A percentile compares a stretch with the other conserved stretches of the same genome.
phyloP scores from a whole-genome alignment of 495 filamentous ascomycete species.

The Lentithecium fluviatile region DNA sequence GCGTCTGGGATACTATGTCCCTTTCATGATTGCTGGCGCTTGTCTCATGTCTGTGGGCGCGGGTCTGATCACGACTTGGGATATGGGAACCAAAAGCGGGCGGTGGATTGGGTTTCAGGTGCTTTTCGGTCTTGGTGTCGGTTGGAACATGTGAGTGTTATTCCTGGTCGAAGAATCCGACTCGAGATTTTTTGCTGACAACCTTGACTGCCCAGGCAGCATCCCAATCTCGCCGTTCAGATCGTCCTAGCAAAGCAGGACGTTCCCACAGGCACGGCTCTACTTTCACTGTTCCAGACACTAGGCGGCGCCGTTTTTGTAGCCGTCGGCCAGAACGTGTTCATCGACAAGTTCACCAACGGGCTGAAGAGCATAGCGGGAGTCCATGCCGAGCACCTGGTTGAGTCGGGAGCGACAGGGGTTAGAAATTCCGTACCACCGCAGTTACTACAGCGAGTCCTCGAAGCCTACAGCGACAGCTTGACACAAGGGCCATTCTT shows the following conservation, averaged over 20 bases:
- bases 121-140: constrained; percentile 32
- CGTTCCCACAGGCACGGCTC: constrained; percentile 32
- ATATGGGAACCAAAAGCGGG: neutral
- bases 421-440: constrained; percentile 9
- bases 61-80: constrained; percentile 35
- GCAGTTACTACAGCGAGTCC: constrained; percentile 2
- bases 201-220: constrained; percentile 16
- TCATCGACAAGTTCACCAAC: constrained; percentile 30
- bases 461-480: constrained; percentile 23
- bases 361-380: constrained; percentile 53
- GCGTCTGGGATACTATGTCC: constrained; percentile 72
- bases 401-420: constrained; percentile 20
- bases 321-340: constrained; percentile 41
- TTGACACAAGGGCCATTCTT: constrained; percentile 24
- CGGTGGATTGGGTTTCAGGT: constrained; percentile 37
- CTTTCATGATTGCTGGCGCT: constrained; percentile 48
- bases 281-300: constrained; percentile 40
- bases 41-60: constrained; percentile 24
- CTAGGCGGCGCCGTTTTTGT: constrained; percentile 42
- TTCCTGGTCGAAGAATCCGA: too few species aligned
- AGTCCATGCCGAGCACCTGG: constrained; percentile 3
- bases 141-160: constrained; percentile 14
- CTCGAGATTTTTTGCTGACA: too few species aligned
- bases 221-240: constrained; percentile 32
- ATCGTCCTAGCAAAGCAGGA: constrained; percentile 28